phyloP scores from a whole-genome alignment of 1,139 yeast species.

The Debaryomyces subglobosus region DNA sequence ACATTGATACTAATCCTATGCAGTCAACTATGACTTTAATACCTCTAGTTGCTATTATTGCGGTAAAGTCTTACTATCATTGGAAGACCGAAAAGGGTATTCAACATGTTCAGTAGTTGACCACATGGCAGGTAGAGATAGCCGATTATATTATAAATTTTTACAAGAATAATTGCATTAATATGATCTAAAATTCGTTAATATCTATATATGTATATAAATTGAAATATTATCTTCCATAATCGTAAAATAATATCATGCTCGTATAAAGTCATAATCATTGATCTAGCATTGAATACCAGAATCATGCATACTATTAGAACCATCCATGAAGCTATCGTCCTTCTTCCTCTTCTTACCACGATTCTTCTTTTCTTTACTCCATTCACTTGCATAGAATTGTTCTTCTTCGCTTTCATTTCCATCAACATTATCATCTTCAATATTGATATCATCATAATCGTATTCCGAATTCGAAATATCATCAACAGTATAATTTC shows the following conservation, averaged over 20 bases:
- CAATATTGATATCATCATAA: conserved; percentile 30
- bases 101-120: too few species aligned
- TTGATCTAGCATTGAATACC: conserved; percentile 8
- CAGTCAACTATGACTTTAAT: too few species aligned
- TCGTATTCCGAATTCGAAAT: conserved; percentile 18
- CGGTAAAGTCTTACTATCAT: too few species aligned
- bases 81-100: too few species aligned
- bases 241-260: neutral
- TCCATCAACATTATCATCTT: conserved; percentile 23
- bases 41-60: too few species aligned
- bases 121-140: too few species aligned
- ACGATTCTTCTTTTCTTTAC: conserved; percentile 8
- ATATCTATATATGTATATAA: neutral
- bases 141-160: too few species aligned
- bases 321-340: neutral
- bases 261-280: neutral
- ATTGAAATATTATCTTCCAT: neutral
- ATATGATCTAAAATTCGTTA: neutral
- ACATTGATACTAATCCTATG: too few species aligned
- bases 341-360: conserved; percentile 8
- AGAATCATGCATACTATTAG: conserved; percentile 5
- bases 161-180: neutral
- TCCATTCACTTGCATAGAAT: conserved; percentile 26
- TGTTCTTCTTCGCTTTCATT: conserved; percentile 29
- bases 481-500: conserved; percentile 2